These are phyloP conservation scores for Boletus semigastroideus DNA, from an alignment of 1,284 basidiomycete species.

Conservation along the genomic window DNA sequence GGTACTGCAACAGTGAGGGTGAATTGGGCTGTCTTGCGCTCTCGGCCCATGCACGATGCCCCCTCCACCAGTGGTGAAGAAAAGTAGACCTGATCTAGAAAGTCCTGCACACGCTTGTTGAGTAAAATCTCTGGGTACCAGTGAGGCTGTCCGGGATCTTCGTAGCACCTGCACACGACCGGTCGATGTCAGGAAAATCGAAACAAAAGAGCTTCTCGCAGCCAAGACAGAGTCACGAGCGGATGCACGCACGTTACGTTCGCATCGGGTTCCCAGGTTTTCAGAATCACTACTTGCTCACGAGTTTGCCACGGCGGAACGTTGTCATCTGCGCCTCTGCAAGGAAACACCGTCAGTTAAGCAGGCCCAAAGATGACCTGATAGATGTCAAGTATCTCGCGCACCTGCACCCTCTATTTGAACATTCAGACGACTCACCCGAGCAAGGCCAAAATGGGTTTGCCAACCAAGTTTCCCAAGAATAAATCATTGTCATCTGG, in stretches of 20 bases:
- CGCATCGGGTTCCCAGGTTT: slow-evolving; percentile 52
- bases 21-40: slow-evolving; percentile 38
- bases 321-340: slow-evolving; percentile 71
- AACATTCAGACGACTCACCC: slow-evolving; percentile 48
- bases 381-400: neutral
- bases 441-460: slow-evolving; percentile 74
- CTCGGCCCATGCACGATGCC: neutral
- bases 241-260: slow-evolving; percentile 50
- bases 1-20: slow-evolving; percentile 70
- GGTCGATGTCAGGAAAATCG: neutral
- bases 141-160: slow-evolving; percentile 62
- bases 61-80: neutral
- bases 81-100: slow-evolving; percentile 44
- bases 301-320: slow-evolving; percentile 82
- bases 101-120: slow-evolving; percentile 53
- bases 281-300: slow-evolving; percentile 56
- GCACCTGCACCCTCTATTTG: no score
- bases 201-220: no score
- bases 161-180: slow-evolving; percentile 48
- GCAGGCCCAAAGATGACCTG: neutral
- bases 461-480: slow-evolving; percentile 70
- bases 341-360: neutral
- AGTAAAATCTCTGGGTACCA: slow-evolving; percentile 68
- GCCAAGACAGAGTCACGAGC: no score
- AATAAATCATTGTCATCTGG: slow-evolving; percentile 88